Evolutionary conservation across 1,284 basidiomycete species (phyloP), one percentile per base, ranked within the genome.

Genomic region (Apiotrichum siamense): DNA sequence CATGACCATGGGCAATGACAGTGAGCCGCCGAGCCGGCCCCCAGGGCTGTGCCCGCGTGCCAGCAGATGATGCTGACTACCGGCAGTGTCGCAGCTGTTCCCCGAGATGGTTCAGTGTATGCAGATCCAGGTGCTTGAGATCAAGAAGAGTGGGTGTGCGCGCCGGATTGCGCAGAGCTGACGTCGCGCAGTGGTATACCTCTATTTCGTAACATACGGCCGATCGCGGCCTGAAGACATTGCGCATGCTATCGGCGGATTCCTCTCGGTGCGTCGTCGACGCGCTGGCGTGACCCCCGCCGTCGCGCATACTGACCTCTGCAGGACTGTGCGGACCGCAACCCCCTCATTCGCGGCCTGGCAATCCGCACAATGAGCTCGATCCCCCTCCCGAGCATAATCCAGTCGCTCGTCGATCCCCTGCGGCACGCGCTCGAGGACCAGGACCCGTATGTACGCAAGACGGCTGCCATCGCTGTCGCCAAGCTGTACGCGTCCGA

Each of bases 331-430:
- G 88, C 91, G 59, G 96, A 97, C 70, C 83, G 89, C 7, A 98
- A 97, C 70, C 93, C 94, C 0, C 85, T 98, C 52, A 89, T 98
- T 26, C 84, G 94, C 43, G 94, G 93, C 0, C 80, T 98, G 48
- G 89, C 96, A 23, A 97, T 98, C 66, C 84, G 94, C 29, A 98
- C 93, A 3, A 98, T 98, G 94, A 91, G 90, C 27, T 93, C 89
- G 63, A 78, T 98, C 46, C 87, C 93, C 29, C 88, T 93, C 4
- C 92, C 97, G 70, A 92, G 92, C 79, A 96, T 98, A 70, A 92
- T 97, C 73, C 89, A 96, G 76, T 93, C 96, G 70, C 81, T 98
- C 23, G 87, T 87, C 53, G 91, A 96, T 70, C 94, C 94, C 0
- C 77, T 98, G n/a, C 84, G 89, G 67, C 91, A 93, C 67, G 88